Evolutionary conservation across 2,329 filamentous ascomycete species (phyloP), one percentile per base, ranked within the genome.

Genomic region (Botryotinia globosa): DNA sequence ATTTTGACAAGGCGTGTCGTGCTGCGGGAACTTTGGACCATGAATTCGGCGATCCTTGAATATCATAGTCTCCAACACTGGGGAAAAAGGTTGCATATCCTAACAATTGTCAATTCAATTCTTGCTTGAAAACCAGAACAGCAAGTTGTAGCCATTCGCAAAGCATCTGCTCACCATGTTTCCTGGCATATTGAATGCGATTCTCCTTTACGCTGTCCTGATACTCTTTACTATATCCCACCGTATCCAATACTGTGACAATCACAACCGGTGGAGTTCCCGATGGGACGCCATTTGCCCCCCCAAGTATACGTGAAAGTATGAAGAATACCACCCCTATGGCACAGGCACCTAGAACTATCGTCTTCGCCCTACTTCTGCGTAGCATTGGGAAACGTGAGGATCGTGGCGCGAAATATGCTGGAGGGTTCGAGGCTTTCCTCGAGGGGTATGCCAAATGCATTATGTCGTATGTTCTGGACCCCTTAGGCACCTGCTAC

Each of bases 371-470:
- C 76, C 91, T 89, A 79, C 87, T 89, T 77, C 89, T 87, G 75
- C 92, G 88, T 75, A 89, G 79, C 74, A 85, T 79, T 65, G 88
- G 81, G 75, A 87, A 81, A 77, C 85, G 83, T 79, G 89, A 84
- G 76, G 87, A 86, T 79, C 89, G 87, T 65, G 88, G 85, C 76
- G 87, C 86, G 69, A 59, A 45, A 83, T 93, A 95, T 44, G 91
- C 90, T 76, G 90, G 89, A 77, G 92, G 89, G 80, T 91, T 90
- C 76, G 92, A 95, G 80, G 88, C 90, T 84, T 95, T 97, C 82
- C 94, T 91, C 79, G 93, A 89, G 72, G 94, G 94, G 78, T 97
- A 90, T 76, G 94, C 94, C 86, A 95, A 94, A 82, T 97, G 94
- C 94, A 97, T 96, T 77, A 78, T 85, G 79, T 76, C 48, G 62